phyloP scores from a whole-genome alignment of 495 filamentous ascomycete species.

The Chaetomidium leptoderma region DNA sequence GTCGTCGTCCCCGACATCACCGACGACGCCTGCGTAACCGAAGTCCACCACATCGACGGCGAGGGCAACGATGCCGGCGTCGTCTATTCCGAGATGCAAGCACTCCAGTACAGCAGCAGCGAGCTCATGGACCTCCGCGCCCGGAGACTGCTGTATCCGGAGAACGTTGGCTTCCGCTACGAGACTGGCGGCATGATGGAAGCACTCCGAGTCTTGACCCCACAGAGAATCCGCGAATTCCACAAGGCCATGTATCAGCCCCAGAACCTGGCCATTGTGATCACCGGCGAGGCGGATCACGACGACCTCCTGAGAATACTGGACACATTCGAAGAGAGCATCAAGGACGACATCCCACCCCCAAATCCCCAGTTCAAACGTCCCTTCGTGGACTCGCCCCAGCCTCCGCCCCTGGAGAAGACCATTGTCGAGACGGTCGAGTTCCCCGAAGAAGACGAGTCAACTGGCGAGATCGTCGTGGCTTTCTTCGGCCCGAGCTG shows the following conservation, averaged over 20 bases:
- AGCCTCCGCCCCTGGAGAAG: slow-evolving; percentile 63
- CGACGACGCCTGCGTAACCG: slow-evolving; percentile 88
- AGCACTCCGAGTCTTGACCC: slow-evolving; percentile 74
- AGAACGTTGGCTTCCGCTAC: slow-evolving; percentile 87
- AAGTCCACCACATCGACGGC: slow-evolving; percentile 94
- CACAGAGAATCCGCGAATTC: slow-evolving; percentile 85
- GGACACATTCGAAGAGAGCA: slow-evolving; percentile 82
- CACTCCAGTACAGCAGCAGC: slow-evolving; percentile 71
- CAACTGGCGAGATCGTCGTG: slow-evolving; percentile 76
- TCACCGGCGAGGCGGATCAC: slow-evolving; percentile 88
- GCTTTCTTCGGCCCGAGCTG: slow-evolving; percentile 81
- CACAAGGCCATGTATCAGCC: slow-evolving; percentile 98
- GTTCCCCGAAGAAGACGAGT: slow-evolving; percentile 97
- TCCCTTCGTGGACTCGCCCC: slow-evolving; percentile 85
- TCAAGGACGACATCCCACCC: slow-evolving; percentile 73
- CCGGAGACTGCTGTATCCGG: slow-evolving; percentile 76
- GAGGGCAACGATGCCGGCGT: slow-evolving; percentile 93
- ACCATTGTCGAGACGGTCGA: slow-evolving; percentile 71
- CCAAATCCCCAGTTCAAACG: slow-evolving; percentile 69
- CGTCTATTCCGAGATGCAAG: slow-evolving; percentile 99
- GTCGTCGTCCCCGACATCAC: slow-evolving; percentile 86
- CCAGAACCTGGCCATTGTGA: slow-evolving; percentile 84
- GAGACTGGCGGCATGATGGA: slow-evolving; percentile 98
- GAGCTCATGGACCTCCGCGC: slow-evolving; percentile 83
- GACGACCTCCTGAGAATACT: slow-evolving; percentile 70